Evolutionary conservation across 148 eudicot species (phyloP), one percentile per base, ranked within the genome.

Genomic region (Nyssa sinensis): DNA sequence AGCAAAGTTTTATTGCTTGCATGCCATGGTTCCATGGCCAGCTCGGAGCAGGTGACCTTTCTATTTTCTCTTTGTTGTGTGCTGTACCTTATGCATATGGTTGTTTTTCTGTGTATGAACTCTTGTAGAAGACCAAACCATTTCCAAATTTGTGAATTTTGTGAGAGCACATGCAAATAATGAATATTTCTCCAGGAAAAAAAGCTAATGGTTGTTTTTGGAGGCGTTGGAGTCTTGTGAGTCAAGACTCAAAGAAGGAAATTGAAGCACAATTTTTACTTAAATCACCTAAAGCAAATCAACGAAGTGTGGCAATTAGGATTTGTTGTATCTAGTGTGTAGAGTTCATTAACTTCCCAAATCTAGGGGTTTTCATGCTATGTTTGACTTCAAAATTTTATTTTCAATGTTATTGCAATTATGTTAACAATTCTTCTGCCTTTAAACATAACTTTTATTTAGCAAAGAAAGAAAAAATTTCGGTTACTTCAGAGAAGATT

Each of bases 21-120:
- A 44, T 96, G 99, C 78, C 98, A 95, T 85, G 98, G 98, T 67
- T 95, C 98, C 77, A 95, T 95, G 98, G 89, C 90, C 79, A 95
- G 98, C 76, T 74, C 91, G 27, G 98, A 95, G 74, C 98, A 95
- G 98, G 98, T 92, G 80, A 67, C 77, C 23, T 74, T 67, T 23
- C 64, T 31, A 25, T 34, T n/a, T 23, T 21, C 63, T 62, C 0
- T 66, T 60, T 31, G 0, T 73, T 59, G 23, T 55, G 31, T 66
- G 7, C 55, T 30, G 66, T 63, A 33, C 62, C 33, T 55, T 74
- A 3, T 24, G 30, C 12, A 53, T 49, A 9, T 37, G 44, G 44
- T 37, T 37, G 9, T 37, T 37, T 41, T 41, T 32, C 24, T 63
- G 37, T 65, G 23, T 65, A 34, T 9, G 12, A 64, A 64, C 3